A percentile compares a stretch with the other conserved stretches of the same genome.
phyloP scores from a whole-genome alignment of 108 stramenopile genomes.

The Skeletonema menzelii region DNA sequence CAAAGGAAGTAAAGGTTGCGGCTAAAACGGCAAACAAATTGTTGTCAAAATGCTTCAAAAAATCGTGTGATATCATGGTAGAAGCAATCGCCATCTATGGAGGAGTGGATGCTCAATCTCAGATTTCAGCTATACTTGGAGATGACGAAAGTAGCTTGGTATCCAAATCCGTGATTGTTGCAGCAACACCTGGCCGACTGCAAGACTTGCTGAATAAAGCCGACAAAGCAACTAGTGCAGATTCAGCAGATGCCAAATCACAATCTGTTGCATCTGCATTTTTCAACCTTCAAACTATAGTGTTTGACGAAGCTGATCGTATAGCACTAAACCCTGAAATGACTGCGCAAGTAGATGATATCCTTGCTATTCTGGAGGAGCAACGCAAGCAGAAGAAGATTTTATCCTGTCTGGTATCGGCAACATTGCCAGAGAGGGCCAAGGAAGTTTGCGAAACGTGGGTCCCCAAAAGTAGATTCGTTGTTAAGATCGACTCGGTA shows the following conservation, averaged over 20 bases:
- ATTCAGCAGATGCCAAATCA: slow-evolving; percentile 16
- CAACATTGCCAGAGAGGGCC: slow-evolving; percentile 35
- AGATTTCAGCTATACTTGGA: slow-evolving; percentile 45
- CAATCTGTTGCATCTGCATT: slow-evolving; percentile 29
- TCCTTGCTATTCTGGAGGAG: slow-evolving; percentile 37
- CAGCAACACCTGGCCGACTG: slow-evolving; percentile 84
- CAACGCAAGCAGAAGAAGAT: background rate
- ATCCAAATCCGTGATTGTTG: slow-evolving; percentile 52
- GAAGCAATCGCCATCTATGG: background rate
- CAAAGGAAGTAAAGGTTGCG: slow-evolving; percentile 41
- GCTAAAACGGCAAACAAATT: slow-evolving; percentile 51
- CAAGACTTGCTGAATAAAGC: slow-evolving; percentile 78
- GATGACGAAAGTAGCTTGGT: slow-evolving; percentile 9
- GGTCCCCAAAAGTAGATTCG: slow-evolving; percentile 16
- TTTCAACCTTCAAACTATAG: slow-evolving; percentile 37
- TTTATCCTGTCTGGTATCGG: slow-evolving; percentile 57
- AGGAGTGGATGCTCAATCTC: slow-evolving; percentile 35
- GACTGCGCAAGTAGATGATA: slow-evolving; percentile 80
- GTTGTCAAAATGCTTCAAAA: background rate
- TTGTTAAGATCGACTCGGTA: slow-evolving; percentile 65
- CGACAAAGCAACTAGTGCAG: background rate
- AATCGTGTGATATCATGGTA: slow-evolving; percentile 9
- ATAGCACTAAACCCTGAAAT: slow-evolving; percentile 75
- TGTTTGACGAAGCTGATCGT: slow-evolving; percentile 90
- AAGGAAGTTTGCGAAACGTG: background rate